phyloP scores from a whole-genome alignment of 306 rosid genomes.

The Glycine soja region DNA sequence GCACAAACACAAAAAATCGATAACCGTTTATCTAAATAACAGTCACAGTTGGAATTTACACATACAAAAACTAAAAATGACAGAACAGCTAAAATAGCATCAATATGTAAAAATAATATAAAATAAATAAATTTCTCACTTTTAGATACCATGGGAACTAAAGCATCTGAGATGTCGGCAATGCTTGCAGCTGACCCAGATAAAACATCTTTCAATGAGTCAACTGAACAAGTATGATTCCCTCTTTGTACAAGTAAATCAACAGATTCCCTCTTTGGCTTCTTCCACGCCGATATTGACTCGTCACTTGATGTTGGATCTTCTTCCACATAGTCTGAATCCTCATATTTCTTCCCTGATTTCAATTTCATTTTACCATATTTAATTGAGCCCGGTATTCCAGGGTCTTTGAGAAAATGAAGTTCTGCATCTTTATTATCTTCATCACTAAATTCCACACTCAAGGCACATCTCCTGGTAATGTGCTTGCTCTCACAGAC shows the following conservation, averaged over 20 bases:
- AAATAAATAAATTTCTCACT: constrained; percentile 49
- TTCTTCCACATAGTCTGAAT: constrained; percentile 51
- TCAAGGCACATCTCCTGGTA: constrained; percentile 21
- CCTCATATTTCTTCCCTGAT: constrained; percentile 35
- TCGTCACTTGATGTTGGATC: constrained; percentile 52
- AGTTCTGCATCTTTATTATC: constrained; percentile 34
- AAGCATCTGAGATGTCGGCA: constrained; percentile 33
- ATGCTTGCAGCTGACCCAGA: constrained; percentile 20
- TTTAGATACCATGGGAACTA: constrained; percentile 25
- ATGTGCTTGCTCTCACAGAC: constrained; percentile 20
- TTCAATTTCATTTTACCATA: constrained; percentile 45
- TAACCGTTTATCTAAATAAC: background rate
- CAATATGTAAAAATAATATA: background rate
- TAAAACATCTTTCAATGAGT: constrained; percentile 44
- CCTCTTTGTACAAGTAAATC: constrained; percentile 28
- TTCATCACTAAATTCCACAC: constrained; percentile 29
- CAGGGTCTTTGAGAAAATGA: constrained; percentile 32
- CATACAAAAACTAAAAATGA: background rate
- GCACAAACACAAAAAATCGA: background rate
- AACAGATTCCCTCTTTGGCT: constrained; percentile 49
- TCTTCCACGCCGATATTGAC: constrained; percentile 48
- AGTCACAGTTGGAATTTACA: background rate
- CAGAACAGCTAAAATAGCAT: constrained; percentile 3
- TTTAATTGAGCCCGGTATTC: constrained; percentile 30
- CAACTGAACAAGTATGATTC: constrained; percentile 49